Conservation (phyloP, 2,329 filamentous ascomycete genomes). For the Pleomassaria siparia region DNA sequence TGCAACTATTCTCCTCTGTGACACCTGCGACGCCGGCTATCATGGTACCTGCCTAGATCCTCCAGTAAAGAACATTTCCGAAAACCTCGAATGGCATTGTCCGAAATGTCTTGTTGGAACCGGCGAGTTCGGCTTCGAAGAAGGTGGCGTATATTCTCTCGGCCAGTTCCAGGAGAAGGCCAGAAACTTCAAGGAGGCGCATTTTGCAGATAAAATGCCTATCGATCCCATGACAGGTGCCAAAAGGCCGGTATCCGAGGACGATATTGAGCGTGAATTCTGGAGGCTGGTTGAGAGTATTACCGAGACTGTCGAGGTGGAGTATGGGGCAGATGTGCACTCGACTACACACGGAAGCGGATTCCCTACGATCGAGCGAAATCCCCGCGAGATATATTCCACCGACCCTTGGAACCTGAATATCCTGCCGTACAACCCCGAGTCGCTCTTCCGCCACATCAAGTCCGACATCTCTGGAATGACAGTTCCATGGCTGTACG, state of each 20-base stretch:
- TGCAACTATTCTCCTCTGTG: slow-evolving; percentile 74
- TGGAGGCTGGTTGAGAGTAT: slow-evolving; percentile 93
- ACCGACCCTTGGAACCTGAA: slow-evolving; percentile 96
- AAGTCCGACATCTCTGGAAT: slow-evolving; percentile 98
- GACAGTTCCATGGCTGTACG: slow-evolving; percentile 99
- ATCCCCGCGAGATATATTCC: slow-evolving; percentile 83
- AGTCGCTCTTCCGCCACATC: slow-evolving; percentile 94
- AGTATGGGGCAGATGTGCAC: slow-evolving; percentile 97
- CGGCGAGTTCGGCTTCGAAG: slow-evolving; percentile 95
- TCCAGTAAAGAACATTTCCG: slow-evolving; percentile 72
- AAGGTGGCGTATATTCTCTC: slow-evolving; percentile 92
- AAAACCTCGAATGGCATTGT: slow-evolving; percentile 95
- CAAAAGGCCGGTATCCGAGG: slow-evolving; percentile 80
- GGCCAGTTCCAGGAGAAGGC: slow-evolving; percentile 96
- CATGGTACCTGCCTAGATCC: slow-evolving; percentile 90
- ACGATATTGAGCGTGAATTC: slow-evolving; percentile 95
- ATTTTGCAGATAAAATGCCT: slow-evolving; percentile 88
- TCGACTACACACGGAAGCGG: slow-evolving; percentile 97
- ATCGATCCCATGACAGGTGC: slow-evolving; percentile 83
- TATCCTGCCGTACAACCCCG: slow-evolving; percentile 82
- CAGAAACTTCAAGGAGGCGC: slow-evolving; percentile 89
- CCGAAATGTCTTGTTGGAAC: slow-evolving; percentile 93
- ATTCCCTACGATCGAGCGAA: slow-evolving; percentile 90
- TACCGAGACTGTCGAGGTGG: slow-evolving; percentile 94
- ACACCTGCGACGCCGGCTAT: slow-evolving; percentile 87